phyloP scores from a whole-genome alignment of 2,329 filamentous ascomycete species.

The Colletotrichum noveboracense region DNA sequence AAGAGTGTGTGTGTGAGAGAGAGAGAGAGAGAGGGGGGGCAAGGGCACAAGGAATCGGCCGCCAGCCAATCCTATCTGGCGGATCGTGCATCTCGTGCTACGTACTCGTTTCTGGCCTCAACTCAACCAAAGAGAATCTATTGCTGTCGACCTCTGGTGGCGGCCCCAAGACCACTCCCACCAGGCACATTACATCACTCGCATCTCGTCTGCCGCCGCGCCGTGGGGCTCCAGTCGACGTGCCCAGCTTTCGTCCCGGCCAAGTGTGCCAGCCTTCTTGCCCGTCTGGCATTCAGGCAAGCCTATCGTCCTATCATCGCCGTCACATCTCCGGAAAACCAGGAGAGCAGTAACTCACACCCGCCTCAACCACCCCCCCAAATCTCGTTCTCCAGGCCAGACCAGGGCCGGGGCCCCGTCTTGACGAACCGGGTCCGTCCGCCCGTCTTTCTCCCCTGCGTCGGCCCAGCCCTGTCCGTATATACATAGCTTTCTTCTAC shows the following conservation, averaged over 20 bases:
- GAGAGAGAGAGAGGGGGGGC: neutral
- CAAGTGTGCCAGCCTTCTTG: slow-evolving; percentile 3
- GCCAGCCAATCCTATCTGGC: slow-evolving; percentile 2
- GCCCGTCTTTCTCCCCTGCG: slow-evolving; percentile 23
- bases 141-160: slow-evolving; percentile 1
- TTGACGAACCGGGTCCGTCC: slow-evolving; percentile 24
- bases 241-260: slow-evolving; percentile 7
- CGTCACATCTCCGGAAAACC: slow-evolving; percentile 9
- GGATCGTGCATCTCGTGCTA: slow-evolving; percentile 13
- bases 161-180: neutral
- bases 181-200: slow-evolving; percentile 21
- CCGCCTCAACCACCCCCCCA: neutral
- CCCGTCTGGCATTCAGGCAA: neutral
- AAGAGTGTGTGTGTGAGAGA: neutral
- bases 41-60: neutral
- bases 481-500: slow-evolving; percentile 21
- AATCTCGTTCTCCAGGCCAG: slow-evolving; percentile 10
- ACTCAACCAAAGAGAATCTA: neutral
- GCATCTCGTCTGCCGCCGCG: slow-evolving; percentile 4
- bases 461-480: slow-evolving; percentile 32
- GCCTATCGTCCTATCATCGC: slow-evolving; percentile 15
- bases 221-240: slow-evolving; percentile 1
- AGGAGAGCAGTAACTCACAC: neutral
- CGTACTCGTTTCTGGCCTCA: neutral
- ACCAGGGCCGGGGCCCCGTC: slow-evolving; percentile 21